These are phyloP conservation scores for Escallonia rubra DNA, from an alignment of 129 eudicot genomes.

Conservation along the genomic window DNA sequence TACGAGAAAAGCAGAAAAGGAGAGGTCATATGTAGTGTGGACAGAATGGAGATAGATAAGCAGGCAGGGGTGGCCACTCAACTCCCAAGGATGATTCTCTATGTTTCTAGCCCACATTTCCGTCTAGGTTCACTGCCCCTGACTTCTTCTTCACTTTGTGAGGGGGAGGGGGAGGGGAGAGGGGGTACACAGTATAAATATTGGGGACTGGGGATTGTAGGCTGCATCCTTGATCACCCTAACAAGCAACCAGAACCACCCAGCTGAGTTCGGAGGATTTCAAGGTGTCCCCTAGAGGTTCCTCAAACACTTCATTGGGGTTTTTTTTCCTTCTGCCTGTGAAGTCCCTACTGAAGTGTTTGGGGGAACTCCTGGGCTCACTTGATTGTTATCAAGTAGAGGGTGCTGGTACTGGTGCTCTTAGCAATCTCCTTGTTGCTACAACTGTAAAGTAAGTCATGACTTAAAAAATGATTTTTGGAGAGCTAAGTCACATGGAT, in stretches of 20 bases:
- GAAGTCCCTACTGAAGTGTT: conserved; percentile 30
- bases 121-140: conserved; percentile 2
- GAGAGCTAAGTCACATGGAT: too few relatives aligned
- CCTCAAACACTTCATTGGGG: conserved; percentile 28
- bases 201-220: background rate
- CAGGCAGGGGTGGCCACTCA: background rate
- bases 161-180: background rate
- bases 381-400: background rate
- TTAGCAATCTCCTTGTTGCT: too few relatives aligned
- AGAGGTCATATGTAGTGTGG: background rate
- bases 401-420: too few relatives aligned
- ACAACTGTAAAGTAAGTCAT: too few relatives aligned
- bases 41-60: background rate
- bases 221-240: too few relatives aligned
- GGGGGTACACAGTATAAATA: conserved; percentile 1
- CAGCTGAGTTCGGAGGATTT: background rate
- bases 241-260: background rate
- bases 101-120: background rate
- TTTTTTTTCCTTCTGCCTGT: background rate
- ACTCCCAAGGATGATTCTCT: too few relatives aligned
- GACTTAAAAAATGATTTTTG: too few relatives aligned
- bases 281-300: conserved; percentile 23
- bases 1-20: background rate
- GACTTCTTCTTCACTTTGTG: too few relatives aligned
- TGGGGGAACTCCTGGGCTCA: conserved; percentile 46